These are phyloP conservation scores for Leishmania tropica DNA, from an alignment of 208 protist genomes.

Conservation along the genomic window DNA sequence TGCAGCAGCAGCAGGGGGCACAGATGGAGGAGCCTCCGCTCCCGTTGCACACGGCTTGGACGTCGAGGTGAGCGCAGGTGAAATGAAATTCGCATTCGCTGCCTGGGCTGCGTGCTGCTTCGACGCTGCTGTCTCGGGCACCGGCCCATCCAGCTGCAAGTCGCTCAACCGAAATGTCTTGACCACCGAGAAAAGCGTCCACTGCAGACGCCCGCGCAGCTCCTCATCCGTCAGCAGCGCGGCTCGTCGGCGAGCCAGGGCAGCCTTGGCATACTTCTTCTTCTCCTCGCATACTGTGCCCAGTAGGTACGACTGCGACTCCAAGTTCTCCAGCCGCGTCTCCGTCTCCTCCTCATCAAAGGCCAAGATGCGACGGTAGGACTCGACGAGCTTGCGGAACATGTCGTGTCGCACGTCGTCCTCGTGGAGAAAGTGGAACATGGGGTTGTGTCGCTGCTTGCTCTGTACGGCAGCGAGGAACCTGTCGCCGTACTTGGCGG, in stretches of 20 bases:
- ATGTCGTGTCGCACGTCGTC: slow-evolving; percentile 79
- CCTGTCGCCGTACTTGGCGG: slow-evolving; percentile 82
- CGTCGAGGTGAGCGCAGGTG: background rate
- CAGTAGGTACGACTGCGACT: slow-evolving; percentile 53
- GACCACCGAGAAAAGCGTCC: slow-evolving; percentile 80
- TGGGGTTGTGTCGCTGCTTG: slow-evolving; percentile 66
- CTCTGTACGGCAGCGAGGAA: slow-evolving; percentile 66
- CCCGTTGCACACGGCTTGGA: background rate
- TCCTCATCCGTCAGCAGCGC: slow-evolving; percentile 88
- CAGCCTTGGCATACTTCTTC: slow-evolving; percentile 72
- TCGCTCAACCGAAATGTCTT: slow-evolving; percentile 71
- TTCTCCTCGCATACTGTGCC: slow-evolving; percentile 73
- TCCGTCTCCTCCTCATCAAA: slow-evolving; percentile 75
- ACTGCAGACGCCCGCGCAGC: slow-evolving; percentile 80
- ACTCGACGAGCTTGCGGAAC: slow-evolving; percentile 76
- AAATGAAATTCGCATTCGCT: background rate
- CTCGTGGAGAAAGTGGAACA: slow-evolving; percentile 74
- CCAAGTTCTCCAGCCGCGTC: slow-evolving; percentile 65
- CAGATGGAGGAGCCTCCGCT: background rate
- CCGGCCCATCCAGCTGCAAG: slow-evolving; percentile 72
- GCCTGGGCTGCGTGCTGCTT: slow-evolving; percentile 11
- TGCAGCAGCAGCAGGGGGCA: slow-evolving; percentile 2
- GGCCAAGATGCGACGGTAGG: slow-evolving; percentile 73
- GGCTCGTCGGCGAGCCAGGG: slow-evolving; percentile 75
- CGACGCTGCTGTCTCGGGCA: slow-evolving; percentile 61